These are phyloP conservation scores for Sergeia podlipaevii DNA, from an alignment of 208 protist genomes.

Conservation along the genomic window DNA sequence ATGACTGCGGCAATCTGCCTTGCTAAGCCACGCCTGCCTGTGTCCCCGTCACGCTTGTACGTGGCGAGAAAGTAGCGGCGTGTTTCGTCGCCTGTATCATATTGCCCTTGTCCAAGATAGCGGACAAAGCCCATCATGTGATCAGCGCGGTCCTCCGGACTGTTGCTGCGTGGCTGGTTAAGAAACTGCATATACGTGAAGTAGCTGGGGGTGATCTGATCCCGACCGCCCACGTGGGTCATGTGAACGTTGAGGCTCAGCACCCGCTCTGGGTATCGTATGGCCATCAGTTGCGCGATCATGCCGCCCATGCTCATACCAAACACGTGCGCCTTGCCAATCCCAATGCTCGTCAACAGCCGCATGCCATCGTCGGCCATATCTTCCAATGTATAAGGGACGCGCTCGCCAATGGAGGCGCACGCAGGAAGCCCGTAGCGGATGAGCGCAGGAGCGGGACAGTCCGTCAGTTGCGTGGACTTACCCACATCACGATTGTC, in stretches of 20 bases:
- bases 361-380: constrained; percentile 64
- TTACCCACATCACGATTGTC: constrained; percentile 75
- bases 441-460: constrained; percentile 21
- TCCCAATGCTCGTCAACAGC: constrained; percentile 44
- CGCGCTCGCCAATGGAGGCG: constrained; percentile 32
- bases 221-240: constrained; percentile 38
- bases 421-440: constrained; percentile 42
- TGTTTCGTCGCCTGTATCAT: constrained; percentile 21
- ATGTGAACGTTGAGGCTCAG: constrained; percentile 54
- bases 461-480: constrained; percentile 54
- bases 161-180: constrained; percentile 29
- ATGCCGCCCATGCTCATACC: constrained; percentile 78
- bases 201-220: constrained; percentile 31
- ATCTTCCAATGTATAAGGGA: constrained; percentile 62
- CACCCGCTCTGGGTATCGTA: constrained; percentile 48
- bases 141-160: constrained; percentile 32
- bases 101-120: constrained; percentile 34
- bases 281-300: constrained; percentile 72
- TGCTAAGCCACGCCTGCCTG: constrained; percentile 18
- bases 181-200: constrained; percentile 35
- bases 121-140: constrained; percentile 37
- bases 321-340: constrained; percentile 61
- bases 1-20: constrained; percentile 64
- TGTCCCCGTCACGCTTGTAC: constrained; percentile 19
- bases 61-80: constrained; percentile 11